Evolutionary conservation across 129 eudicot genomes (phyloP), one percentile per base, ranked within the genome.

Genomic region (Arctium lappa): DNA sequence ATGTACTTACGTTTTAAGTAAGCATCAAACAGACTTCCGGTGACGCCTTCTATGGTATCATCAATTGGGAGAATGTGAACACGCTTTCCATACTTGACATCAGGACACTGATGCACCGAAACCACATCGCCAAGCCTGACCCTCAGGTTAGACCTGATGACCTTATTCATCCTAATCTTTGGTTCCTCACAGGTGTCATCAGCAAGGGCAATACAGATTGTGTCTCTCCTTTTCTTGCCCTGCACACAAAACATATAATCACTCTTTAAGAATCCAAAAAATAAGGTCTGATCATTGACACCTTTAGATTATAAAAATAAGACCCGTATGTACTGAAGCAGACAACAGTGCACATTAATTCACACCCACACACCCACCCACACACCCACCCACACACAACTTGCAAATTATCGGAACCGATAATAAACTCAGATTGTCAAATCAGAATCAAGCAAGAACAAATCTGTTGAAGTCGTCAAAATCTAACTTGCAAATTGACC

Each of bases 31-130:
- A 94, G 85, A 66, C 87, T 92, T 70, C 98, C 97, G 4, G 96
- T 92, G 70, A 94, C 88, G 6, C 98, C 98, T 84, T 94, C 98
- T 37, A 94, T 85, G 13, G 97, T 89, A 84, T 94, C 98, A 81
- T 94, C 98, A 63, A 94, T 82, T 5, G 97, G 98, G 66, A 94
- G 96, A 80, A 94, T 89, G 86, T 94, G 97, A 10, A 94, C 96
- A 40, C 97, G 98, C 83, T 92, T 94, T 81, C 98, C 98, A 38
- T 94, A 94, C 79, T 94, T 94, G 40, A 94, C 98, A 87, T 94
- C 93, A 77, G 97, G 79, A 80, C 98, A 91, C 31, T 94, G 98
- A 82, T 94, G 98, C 12, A 94, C 96, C 0, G 98, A 92, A 48
- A 94, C 89, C 80, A 94, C 97, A 88, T 94, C 97, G 0, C 96